Percentiles rank a stretch among this genome's conserved stretches.
Conservation (phyloP, 1,284 basidiomycete genomes). For the Ceratobasidium sp. region DNA sequence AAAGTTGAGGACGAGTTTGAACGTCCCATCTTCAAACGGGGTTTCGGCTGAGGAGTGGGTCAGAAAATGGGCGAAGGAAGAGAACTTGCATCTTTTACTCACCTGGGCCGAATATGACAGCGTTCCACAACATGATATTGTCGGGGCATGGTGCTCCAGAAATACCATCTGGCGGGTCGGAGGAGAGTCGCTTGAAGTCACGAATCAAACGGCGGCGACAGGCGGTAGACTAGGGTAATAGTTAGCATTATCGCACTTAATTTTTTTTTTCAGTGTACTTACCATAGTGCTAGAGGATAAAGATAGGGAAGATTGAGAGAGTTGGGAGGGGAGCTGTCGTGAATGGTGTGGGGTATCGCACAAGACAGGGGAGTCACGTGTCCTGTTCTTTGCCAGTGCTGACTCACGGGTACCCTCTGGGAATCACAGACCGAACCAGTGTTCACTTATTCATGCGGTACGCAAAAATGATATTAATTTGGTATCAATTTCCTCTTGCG, state of each 20-base stretch:
- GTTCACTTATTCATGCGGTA: not conserved
- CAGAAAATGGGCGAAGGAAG: not conserved
- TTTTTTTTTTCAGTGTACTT: not conserved
- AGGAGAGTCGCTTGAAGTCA: conserved; percentile 95
- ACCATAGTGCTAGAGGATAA: conserved; percentile 6
- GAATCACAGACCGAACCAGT: not conserved
- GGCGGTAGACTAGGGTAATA: conserved; percentile 77
- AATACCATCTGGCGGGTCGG: conserved; percentile 95
- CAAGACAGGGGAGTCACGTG: conserved; percentile 27
- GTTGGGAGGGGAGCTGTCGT: not conserved
- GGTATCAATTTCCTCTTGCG: conserved; percentile 5
- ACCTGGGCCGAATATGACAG: conserved; percentile 99
- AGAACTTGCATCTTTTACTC: conserved; percentile 54
- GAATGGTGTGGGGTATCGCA: conserved; percentile 44
- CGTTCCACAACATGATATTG: conserved; percentile 99
- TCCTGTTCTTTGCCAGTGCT: not conserved
- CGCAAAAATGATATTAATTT: not conserved
- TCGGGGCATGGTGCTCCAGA: conserved; percentile 97
- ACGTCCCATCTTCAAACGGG: conserved; percentile 98
- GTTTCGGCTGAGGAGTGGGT: conserved; percentile 82
- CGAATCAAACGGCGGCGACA: conserved; percentile 92
- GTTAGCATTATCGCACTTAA: not conserved
- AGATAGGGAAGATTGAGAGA: not conserved
- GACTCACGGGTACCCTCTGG: conserved; percentile 1
- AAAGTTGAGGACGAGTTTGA: conserved; percentile 95